Percentiles rank a stretch among this genome's conserved stretches.
Evolutionary conservation across 139 green algal genomes (phyloP).

Genomic region (Gonium pectorale): DNA sequence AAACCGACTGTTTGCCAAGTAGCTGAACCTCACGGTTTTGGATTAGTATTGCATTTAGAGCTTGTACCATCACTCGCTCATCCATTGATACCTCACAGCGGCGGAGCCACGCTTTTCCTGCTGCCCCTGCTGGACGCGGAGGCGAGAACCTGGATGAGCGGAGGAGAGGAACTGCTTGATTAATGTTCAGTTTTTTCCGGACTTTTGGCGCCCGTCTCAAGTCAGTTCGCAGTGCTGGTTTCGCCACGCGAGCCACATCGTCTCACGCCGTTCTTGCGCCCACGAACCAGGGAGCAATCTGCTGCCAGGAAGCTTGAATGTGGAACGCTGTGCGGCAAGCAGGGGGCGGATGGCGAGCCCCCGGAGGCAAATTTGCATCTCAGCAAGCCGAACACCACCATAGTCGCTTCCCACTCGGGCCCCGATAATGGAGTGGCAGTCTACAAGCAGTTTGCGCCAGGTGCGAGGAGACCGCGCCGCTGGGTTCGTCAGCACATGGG

Average conservation of each 20-base stretch:
- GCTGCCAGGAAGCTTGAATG: neutral
- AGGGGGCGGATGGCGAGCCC: constrained; percentile 24
- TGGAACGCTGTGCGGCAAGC: constrained; percentile 30
- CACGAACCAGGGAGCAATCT: constrained; percentile 22
- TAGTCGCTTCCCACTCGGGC: constrained; percentile 33
- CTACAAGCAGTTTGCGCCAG: constrained; percentile 34
- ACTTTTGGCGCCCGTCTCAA: constrained; percentile 13
- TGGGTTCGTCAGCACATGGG: no score
- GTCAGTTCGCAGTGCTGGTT: neutral
- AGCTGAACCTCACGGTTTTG: no score
- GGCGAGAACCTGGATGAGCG: no score
- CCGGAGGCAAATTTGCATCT: constrained; percentile 17
- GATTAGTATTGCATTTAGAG: no score
- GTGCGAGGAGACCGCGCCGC: neutral
- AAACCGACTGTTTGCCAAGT: no score
- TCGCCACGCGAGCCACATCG: neutral
- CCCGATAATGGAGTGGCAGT: constrained; percentile 19
- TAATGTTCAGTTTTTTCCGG: constrained; percentile 12
- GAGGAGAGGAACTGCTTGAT: no score
- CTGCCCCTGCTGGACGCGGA: no score
- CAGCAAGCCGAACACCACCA: constrained; percentile 11
- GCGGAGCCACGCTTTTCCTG: no score
- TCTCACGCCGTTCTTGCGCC: neutral
- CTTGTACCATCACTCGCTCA: no score
- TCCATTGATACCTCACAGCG: no score